These are phyloP conservation scores for Salix arbutifolia DNA, from an alignment of 345 rosid genomes.

Conservation along the genomic window DNA sequence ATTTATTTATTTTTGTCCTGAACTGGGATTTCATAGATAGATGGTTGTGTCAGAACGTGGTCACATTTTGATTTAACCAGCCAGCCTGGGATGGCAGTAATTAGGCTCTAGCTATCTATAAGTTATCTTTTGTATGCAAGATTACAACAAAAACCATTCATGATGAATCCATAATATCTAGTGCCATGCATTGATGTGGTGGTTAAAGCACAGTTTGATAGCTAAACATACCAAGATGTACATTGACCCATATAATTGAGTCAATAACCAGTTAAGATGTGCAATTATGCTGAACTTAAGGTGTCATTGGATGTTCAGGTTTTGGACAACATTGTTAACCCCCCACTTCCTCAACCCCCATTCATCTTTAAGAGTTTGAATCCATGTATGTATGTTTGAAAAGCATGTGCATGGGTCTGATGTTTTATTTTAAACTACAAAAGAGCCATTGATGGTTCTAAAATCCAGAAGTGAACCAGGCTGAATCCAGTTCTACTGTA, in stretches of 20 bases:
- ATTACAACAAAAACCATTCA: not conserved
- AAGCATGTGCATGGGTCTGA: not conserved
- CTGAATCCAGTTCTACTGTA: not conserved
- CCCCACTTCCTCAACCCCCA: no score
- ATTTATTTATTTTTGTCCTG: not conserved
- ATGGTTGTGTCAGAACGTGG: not conserved
- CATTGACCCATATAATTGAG: not conserved
- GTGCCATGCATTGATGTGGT: not conserved
- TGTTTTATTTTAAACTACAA: not conserved
- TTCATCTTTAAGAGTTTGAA: not conserved
- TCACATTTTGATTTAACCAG: not conserved
- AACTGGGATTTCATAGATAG: not conserved
- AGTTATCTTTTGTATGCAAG: not conserved
- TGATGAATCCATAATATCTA: not conserved
- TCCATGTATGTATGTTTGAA: not conserved
- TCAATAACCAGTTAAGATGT: not conserved
- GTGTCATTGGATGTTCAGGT: not conserved
- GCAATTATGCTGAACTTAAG: not conserved
- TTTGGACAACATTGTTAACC: not conserved
- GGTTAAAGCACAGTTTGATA: not conserved
- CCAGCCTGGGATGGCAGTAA: not conserved
- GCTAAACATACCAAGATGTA: not conserved
- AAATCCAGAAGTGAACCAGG: not conserved
- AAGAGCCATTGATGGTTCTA: not conserved
- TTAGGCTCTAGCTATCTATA: not conserved